Base-by-base conservation (phyloP, 352 stramenopile species). In the Phytophthora macrochlamydospora region DNA sequence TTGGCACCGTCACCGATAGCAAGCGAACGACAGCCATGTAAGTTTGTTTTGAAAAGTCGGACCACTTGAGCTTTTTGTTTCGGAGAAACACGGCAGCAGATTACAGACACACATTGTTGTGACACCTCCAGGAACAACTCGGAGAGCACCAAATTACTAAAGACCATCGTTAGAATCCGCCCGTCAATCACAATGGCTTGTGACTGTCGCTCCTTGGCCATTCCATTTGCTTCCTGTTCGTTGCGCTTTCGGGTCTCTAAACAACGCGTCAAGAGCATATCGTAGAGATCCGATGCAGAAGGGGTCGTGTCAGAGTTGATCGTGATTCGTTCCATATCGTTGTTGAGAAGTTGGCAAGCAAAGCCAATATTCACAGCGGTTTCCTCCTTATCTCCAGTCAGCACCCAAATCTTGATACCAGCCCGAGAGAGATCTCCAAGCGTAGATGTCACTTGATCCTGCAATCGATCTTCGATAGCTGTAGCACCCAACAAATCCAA, bases 1-100 rank as follows among this genome's bases (percentile, higher is more conserved):
- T 99, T 99, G 29, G 98, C 98, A 13, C 98, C 97, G 77, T 99
- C 98, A 18, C 98, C 98, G 66, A 99, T 99, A 5, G 96, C 89
- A 14, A 99, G 88, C 8, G 95, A 97, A 8, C 95, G 73, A 71
- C 91, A 87, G 65, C 93, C 75, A 30, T 89, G 66, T 84, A 96
- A 73, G 46, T 89, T 92, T 0, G 83, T 89, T 62, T 97, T 95
- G 65, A 95, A 90, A 8, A 96, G 66, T 9, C 87, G 80, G 46
- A 97, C 86, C 50, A 97, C 85, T 32, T 97, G 89, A 2, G 92
- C 91, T 65, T 98, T 98, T 62, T 98, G 92, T 73, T 97, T 97
- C 3, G 92, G 92, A 3, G 90, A 97, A 12, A 97, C 92, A 33
- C 92, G 89, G 61, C 90, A 98, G 65, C 88, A 96, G 53, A 98